These are phyloP conservation scores for Lentinula detonsa DNA, from an alignment of 768 basidiomycete genomes.

Conservation along the genomic window DNA sequence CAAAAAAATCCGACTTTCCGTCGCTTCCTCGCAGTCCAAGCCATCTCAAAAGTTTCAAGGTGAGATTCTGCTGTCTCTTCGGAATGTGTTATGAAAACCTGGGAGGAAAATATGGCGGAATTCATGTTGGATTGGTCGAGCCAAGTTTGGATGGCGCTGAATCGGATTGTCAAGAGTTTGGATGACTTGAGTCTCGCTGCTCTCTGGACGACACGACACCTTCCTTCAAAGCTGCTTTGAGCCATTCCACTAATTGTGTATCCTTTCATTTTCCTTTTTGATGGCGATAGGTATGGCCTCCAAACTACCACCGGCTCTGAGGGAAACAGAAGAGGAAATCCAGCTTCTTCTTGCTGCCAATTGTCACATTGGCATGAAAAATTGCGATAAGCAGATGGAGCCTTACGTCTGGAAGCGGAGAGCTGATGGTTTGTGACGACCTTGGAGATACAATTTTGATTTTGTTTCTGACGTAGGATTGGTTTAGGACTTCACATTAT, in stretches of 20 bases:
- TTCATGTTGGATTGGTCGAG: background rate
- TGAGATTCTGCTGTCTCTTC: background rate
- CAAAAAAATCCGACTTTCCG: background rate
- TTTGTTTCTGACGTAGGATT: slow-evolving; percentile 3
- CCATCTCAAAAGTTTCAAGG: slow-evolving; percentile 5
- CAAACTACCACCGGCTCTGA: slow-evolving; percentile 91
- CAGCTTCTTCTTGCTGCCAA: slow-evolving; percentile 92
- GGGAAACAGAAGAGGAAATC: slow-evolving; percentile 96
- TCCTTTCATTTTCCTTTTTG: background rate
- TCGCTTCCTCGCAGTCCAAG: background rate
- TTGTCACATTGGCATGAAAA: slow-evolving; percentile 97
- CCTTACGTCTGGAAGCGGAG: slow-evolving; percentile 97
- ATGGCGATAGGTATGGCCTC: slow-evolving; percentile 46
- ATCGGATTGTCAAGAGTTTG: background rate
- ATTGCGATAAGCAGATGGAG: slow-evolving; percentile 99
- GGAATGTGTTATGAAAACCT: background rate
- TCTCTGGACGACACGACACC: background rate
- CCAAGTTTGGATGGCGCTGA: background rate
- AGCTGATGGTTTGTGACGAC: slow-evolving; percentile 63
- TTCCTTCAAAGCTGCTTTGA: background rate
- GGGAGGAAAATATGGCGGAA: background rate
- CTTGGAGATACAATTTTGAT: background rate
- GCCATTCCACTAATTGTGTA: background rate
- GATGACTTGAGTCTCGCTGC: background rate
- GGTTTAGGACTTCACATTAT: slow-evolving; percentile 85